These are phyloP conservation scores for Selaginella moellendorffii DNA, from an alignment of 75 land plant species.

Conservation along the genomic window DNA sequence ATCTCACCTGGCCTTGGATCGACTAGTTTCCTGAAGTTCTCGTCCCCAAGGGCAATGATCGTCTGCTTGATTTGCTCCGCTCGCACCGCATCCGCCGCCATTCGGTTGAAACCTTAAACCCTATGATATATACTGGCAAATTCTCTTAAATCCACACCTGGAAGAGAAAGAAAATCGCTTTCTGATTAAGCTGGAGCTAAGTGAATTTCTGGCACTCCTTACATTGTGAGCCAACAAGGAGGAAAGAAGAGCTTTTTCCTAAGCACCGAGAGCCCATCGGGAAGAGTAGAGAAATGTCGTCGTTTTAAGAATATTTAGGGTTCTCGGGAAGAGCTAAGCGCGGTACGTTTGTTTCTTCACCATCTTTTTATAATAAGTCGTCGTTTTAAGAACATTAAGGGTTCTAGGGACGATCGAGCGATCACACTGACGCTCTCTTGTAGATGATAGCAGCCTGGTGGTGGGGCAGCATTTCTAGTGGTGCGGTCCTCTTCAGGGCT, in stretches of 20 bases:
- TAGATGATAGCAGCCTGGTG: constrained; percentile 69
- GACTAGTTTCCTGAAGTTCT: constrained; percentile 1
- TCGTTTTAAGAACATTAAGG: no score
- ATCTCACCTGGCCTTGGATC: constrained; percentile 1
- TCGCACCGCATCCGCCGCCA: constrained; percentile 2
- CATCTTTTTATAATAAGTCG: no score
- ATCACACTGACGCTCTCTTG: neutral
- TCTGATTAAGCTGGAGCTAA: no score
- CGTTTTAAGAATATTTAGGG: neutral
- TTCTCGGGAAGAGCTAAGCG: neutral
- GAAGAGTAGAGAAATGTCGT: neutral
- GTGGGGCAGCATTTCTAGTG: constrained; percentile 59
- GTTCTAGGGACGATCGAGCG: no score
- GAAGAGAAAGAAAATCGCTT: no score
- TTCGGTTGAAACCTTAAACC: constrained; percentile 1
- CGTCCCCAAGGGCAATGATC: constrained; percentile 2
- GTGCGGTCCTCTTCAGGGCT: constrained; percentile 2
- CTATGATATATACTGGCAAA: neutral
- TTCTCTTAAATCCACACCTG: no score
- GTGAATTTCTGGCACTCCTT: no score
- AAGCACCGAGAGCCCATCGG: constrained; percentile 1
- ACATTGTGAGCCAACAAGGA: constrained; percentile 3
- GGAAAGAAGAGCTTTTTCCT: neutral
- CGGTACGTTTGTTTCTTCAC: no score
- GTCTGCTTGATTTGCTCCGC: constrained; percentile 1